Conservation (phyloP, 2,329 filamentous ascomycete genomes). For the Teratosphaeria gauchensis region DNA sequence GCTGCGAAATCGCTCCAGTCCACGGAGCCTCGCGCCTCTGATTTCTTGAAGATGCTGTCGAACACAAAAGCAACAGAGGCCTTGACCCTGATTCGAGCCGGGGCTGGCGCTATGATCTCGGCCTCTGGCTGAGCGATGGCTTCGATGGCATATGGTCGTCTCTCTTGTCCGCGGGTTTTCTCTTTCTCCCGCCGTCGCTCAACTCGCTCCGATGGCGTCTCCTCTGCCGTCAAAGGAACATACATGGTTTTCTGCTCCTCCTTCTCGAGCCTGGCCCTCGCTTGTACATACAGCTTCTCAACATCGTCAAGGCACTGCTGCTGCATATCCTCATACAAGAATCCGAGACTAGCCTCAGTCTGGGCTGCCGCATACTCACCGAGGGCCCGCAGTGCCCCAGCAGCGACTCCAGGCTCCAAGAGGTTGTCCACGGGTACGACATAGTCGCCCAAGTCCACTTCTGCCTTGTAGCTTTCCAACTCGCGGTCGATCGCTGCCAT, state of each 20-base stretch:
- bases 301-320: conserved; percentile 3
- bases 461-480: background rate
- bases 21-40: conserved; percentile 7
- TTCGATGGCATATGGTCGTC: conserved; percentile 4
- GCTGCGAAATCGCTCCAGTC: conserved; percentile 7
- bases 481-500: background rate
- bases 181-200: conserved; percentile 9
- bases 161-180: conserved; percentile 6
- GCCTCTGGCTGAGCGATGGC: conserved; percentile 2
- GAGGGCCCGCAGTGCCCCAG: background rate
- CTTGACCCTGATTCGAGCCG: conserved; percentile 8
- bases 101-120: conserved; percentile 1
- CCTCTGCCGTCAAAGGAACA: conserved; percentile 1
- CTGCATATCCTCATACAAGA: background rate
- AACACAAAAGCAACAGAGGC: conserved; percentile 8
- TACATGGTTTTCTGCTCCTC: conserved; percentile 2
- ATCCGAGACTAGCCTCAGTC: background rate
- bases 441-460: background rate
- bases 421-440: background rate
- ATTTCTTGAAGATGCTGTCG: conserved; percentile 6
- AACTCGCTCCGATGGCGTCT: conserved; percentile 2
- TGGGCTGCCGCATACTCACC: background rate
- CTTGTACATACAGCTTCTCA: conserved; percentile 5
- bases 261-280: conserved; percentile 5
- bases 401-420: background rate